Conservation (phyloP, 2,329 filamentous ascomycete species). For the Fusarium mangiferae region DNA sequence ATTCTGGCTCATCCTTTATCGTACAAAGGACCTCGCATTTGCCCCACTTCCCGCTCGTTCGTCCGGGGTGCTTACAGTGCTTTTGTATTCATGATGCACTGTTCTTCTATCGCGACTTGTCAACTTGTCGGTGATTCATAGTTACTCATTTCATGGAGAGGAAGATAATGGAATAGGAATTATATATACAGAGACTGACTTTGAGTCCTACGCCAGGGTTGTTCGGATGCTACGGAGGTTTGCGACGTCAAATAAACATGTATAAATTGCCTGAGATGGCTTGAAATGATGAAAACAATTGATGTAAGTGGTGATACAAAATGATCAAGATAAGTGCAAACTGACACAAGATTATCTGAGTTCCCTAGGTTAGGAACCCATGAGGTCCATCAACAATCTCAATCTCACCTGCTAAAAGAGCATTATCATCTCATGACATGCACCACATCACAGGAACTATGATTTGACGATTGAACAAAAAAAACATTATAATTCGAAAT, state of each 20-base stretch:
- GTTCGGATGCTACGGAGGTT: not conserved
- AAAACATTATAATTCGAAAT: not conserved
- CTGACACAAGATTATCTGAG: too few species aligned
- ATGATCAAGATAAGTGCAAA: not conserved
- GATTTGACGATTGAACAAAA: conserved; percentile 12
- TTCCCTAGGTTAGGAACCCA: conserved; percentile 40
- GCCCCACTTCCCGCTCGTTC: conserved; percentile 8
- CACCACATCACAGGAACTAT: not conserved
- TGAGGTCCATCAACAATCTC: conserved; percentile 41
- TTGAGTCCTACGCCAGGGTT: not conserved
- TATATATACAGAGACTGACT: not conserved
- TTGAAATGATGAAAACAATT: not conserved
- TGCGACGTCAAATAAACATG: not conserved
- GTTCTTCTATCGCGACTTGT: conserved; percentile 7
- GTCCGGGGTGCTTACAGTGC: conserved; percentile 11
- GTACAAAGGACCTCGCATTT: not conserved
- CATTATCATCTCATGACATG: conserved; percentile 27
- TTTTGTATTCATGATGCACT: conserved; percentile 7
- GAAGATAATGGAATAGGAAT: not conserved
- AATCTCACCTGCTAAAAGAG: conserved; percentile 33
- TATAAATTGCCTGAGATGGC: not conserved
- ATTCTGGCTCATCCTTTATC: conserved; percentile 47
- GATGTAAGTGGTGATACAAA: not conserved
- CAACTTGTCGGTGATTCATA: conserved; percentile 42
- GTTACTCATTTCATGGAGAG: conserved; percentile 26